These are phyloP conservation scores for Pleurotus platypus DNA, from an alignment of 768 basidiomycete genomes.

Conservation along the genomic window DNA sequence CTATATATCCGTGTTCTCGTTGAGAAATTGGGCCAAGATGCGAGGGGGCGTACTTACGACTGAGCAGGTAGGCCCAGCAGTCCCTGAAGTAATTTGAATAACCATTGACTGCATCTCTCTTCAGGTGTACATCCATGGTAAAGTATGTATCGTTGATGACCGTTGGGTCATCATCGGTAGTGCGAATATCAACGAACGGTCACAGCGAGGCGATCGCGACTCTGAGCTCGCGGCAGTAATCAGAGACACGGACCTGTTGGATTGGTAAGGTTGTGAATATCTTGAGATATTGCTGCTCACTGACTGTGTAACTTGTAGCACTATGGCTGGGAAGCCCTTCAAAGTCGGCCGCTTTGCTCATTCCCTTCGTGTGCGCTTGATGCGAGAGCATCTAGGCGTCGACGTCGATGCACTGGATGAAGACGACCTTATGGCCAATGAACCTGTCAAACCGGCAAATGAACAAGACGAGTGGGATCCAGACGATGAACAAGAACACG, in stretches of 20 bases:
- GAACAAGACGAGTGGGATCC: slow-evolving; percentile 72
- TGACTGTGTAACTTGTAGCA: slow-evolving; percentile 37
- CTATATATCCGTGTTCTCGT: slow-evolving; percentile 86
- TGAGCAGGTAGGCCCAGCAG: slow-evolving; percentile 60
- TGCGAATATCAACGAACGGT: slow-evolving; percentile 97
- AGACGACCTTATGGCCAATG: slow-evolving; percentile 58
- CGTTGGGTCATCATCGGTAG: slow-evolving; percentile 92
- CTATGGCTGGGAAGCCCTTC: slow-evolving; percentile 92
- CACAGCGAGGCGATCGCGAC: slow-evolving; percentile 93
- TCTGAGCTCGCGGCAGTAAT: slow-evolving; percentile 93
- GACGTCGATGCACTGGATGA: slow-evolving; percentile 88
- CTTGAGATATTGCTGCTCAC: neutral
- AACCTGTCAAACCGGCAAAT: slow-evolving; percentile 46
- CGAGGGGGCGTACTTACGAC: slow-evolving; percentile 80
- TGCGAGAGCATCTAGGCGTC: slow-evolving; percentile 95
- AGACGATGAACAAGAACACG: slow-evolving; percentile 58
- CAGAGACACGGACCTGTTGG: slow-evolving; percentile 95
- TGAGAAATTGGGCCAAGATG: slow-evolving; percentile 93
- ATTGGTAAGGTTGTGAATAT: slow-evolving; percentile 52
- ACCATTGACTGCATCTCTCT: slow-evolving; percentile 10
- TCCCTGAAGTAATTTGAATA: neutral
- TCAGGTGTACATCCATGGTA: slow-evolving; percentile 87
- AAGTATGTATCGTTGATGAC: slow-evolving; percentile 91
- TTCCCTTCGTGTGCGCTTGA: slow-evolving; percentile 85
- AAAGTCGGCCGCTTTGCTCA: slow-evolving; percentile 98